A percentile compares a stretch with the other conserved stretches of the same genome.
Evolutionary conservation across 2,329 filamentous ascomycete species (phyloP).

Genomic region (Colletotrichum nymphaeae): DNA sequence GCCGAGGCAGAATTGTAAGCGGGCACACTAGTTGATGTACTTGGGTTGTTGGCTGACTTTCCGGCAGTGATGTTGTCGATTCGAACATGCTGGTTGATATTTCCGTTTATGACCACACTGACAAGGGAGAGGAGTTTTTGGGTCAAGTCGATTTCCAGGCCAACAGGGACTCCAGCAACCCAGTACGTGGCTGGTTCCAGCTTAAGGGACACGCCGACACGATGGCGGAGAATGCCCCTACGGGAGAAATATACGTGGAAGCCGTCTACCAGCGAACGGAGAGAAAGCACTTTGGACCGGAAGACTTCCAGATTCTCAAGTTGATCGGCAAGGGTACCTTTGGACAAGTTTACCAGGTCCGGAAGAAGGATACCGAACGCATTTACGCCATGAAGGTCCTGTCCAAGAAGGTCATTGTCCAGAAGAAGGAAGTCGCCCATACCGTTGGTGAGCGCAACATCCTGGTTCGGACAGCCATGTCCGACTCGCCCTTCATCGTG

Average conservation of each 20-base stretch:
- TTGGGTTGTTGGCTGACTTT: slow-evolving; percentile 11
- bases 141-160: slow-evolving; percentile 87
- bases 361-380: slow-evolving; percentile 94
- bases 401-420: slow-evolving; percentile 99
- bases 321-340: slow-evolving; percentile 98
- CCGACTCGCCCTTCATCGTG: slow-evolving; percentile 97
- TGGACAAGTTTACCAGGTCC: slow-evolving; percentile 97
- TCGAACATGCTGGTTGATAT: slow-evolving; percentile 91
- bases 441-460: slow-evolving; percentile 98
- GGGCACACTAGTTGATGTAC: slow-evolving; percentile 37
- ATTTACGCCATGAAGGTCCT: slow-evolving; percentile 99
- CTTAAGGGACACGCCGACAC: slow-evolving; percentile 82
- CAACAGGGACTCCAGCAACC: slow-evolving; percentile 73
- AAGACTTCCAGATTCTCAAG: slow-evolving; percentile 95
- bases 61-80: slow-evolving; percentile 86
- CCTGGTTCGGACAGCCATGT: slow-evolving; percentile 92
- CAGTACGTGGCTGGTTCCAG: slow-evolving; percentile 86
- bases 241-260: slow-evolving; percentile 90
- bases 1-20: slow-evolving; percentile 94
- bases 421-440: slow-evolving; percentile 99
- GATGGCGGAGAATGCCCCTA: slow-evolving; percentile 75
- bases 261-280: slow-evolving; percentile 88
- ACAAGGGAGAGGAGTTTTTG: slow-evolving; percentile 87
- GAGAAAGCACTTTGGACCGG: slow-evolving; percentile 91
- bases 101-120: slow-evolving; percentile 88